Conservation (phyloP, 1,284 basidiomycete genomes). For the Somion occarium region DNA sequence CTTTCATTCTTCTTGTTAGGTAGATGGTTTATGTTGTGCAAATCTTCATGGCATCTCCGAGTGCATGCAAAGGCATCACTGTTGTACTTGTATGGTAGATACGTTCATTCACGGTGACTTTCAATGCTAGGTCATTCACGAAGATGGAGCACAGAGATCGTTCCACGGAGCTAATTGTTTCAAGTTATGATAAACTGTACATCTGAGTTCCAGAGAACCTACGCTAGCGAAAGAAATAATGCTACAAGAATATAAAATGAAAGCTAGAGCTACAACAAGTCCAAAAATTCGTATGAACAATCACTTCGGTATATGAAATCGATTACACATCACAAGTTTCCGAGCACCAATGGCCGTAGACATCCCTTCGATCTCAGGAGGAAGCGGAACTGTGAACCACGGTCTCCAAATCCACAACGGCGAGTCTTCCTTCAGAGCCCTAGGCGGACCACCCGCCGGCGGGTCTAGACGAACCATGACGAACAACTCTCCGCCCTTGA, state of each 20-base stretch:
- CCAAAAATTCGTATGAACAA: too few species aligned
- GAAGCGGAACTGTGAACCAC: neutral
- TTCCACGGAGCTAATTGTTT: too few species aligned
- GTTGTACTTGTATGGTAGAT: neutral
- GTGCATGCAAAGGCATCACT: neutral
- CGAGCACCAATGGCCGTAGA: neutral
- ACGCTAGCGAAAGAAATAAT: too few species aligned
- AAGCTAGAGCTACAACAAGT: too few species aligned
- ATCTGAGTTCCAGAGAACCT: too few species aligned
- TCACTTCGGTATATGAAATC: neutral
- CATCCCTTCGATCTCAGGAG: neutral
- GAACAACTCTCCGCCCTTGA: neutral
- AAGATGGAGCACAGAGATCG: too few species aligned
- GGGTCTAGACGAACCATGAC: neutral
- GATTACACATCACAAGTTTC: neutral
- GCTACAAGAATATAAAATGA: too few species aligned
- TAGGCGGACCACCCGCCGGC: neutral
- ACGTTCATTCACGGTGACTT: neutral
- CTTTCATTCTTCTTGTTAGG: too few species aligned
- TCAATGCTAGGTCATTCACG: neutral
- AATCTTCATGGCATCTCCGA: too few species aligned
- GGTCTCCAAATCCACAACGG: conserved; percentile 1
- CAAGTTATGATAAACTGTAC: too few species aligned
- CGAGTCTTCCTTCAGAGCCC: neutral
- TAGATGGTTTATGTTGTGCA: too few species aligned